A percentile compares a stretch with the other conserved stretches of the same genome.
phyloP scores from a whole-genome alignment of 2,329 filamentous ascomycete genomes.

The Pseudogymnoascus sp. region DNA sequence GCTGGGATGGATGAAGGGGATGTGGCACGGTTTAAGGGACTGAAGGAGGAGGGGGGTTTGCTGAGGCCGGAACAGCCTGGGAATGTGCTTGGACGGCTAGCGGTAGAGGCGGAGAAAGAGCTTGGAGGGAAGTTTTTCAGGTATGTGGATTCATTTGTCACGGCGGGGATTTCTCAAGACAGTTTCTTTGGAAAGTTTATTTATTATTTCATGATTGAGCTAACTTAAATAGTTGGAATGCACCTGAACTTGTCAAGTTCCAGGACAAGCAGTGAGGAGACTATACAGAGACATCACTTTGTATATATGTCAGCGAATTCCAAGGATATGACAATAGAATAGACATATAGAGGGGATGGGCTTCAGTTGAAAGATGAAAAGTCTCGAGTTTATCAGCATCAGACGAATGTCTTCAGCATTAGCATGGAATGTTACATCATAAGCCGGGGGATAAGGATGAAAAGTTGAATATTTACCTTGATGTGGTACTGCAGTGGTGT shows the following conservation, averaged over 20 bases:
- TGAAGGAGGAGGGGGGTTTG: slow-evolving; percentile 64
- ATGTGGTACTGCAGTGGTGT: slow-evolving; percentile 14
- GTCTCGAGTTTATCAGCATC: slow-evolving; percentile 62
- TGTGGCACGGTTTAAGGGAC: slow-evolving; percentile 57
- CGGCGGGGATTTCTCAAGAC: neutral
- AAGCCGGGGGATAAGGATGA: slow-evolving; percentile 28
- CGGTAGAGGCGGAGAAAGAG: slow-evolving; percentile 54
- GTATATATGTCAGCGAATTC: slow-evolving; percentile 1
- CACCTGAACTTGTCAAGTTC: slow-evolving; percentile 10
- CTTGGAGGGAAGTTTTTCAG: slow-evolving; percentile 71
- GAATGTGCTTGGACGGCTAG: slow-evolving; percentile 75
- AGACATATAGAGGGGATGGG: slow-evolving; percentile 28
- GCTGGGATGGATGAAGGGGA: slow-evolving; percentile 51
- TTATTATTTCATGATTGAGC: slow-evolving; percentile 43
- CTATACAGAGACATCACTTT: neutral
- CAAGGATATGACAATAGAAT: slow-evolving; percentile 9
- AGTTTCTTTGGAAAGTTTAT: slow-evolving; percentile 13
- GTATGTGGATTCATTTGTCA: slow-evolving; percentile 37
- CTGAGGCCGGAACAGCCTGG: slow-evolving; percentile 80
- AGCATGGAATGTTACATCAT: slow-evolving; percentile 76
- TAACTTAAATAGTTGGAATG: slow-evolving; percentile 20
- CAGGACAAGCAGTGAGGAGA: slow-evolving; percentile 10
- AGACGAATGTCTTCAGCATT: slow-evolving; percentile 55
- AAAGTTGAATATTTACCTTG: slow-evolving; percentile 23
- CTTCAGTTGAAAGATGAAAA: slow-evolving; percentile 84